Conservation (phyloP, 2,329 filamentous ascomycete species). For the Colletotrichum sp. region DNA sequence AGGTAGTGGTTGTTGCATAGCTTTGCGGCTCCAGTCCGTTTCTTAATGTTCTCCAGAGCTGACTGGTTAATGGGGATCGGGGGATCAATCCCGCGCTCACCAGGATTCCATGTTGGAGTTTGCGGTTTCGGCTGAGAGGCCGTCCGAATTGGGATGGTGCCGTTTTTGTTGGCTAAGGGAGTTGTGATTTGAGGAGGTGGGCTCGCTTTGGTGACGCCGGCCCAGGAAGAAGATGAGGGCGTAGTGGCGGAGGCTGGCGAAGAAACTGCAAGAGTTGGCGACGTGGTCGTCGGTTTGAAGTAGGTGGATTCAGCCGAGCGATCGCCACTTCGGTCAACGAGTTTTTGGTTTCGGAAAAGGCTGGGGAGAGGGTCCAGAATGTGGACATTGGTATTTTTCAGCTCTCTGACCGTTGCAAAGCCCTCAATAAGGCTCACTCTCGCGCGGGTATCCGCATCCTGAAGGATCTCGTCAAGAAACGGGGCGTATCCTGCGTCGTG, state of each 20-base stretch:
- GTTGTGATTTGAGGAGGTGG: slow-evolving; percentile 49
- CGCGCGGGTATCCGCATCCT: slow-evolving; percentile 44
- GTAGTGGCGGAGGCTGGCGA: slow-evolving; percentile 26
- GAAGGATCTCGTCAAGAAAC: slow-evolving; percentile 60
- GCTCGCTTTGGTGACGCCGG: slow-evolving; percentile 44
- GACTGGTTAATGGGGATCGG: slow-evolving; percentile 50
- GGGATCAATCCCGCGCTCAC: slow-evolving; percentile 59
- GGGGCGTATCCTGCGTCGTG: slow-evolving; percentile 67
- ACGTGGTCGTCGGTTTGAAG: slow-evolving; percentile 18
- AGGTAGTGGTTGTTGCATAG: slow-evolving; percentile 69
- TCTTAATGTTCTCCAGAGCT: slow-evolving; percentile 61
- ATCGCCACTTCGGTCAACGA: slow-evolving; percentile 41
- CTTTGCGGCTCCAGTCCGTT: slow-evolving; percentile 58
- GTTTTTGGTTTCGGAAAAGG: slow-evolving; percentile 61
- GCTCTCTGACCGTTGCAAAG: slow-evolving; percentile 53
- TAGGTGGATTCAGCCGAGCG: slow-evolving; percentile 15
- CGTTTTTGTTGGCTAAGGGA: slow-evolving; percentile 40
- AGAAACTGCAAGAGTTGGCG: slow-evolving; percentile 28
- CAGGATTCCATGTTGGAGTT: slow-evolving; percentile 55
- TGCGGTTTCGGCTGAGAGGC: slow-evolving; percentile 24
- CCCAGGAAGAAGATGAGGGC: slow-evolving; percentile 42
- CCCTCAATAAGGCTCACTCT: slow-evolving; percentile 63
- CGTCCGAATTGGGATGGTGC: slow-evolving; percentile 19
- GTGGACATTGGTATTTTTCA: slow-evolving; percentile 50
- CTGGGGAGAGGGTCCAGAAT: slow-evolving; percentile 49